These are phyloP conservation scores for Monosporozyma unispora DNA, from an alignment of 805 yeast species.

Conservation along the genomic window DNA sequence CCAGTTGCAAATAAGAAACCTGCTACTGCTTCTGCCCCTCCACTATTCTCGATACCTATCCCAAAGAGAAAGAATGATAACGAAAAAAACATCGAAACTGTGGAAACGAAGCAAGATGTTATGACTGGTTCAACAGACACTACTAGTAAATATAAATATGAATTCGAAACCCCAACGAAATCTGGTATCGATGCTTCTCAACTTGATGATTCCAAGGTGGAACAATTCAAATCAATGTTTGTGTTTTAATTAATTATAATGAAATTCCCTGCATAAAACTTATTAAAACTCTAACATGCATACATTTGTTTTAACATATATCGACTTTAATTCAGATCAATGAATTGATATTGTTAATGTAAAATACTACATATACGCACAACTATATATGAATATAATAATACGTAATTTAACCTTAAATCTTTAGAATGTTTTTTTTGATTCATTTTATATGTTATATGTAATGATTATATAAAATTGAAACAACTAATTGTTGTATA, in stretches of 20 bases:
- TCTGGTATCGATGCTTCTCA: constrained; percentile 10
- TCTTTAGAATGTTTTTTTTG: background rate
- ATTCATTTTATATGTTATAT: background rate
- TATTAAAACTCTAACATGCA: background rate
- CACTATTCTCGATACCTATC: background rate
- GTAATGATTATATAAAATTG: background rate
- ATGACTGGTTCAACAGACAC: background rate
- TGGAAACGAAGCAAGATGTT: background rate
- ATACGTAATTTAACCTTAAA: background rate
- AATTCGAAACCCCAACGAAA: constrained; percentile 15
- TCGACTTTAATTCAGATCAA: background rate
- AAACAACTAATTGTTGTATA: background rate
- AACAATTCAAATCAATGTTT: constrained; percentile 15
- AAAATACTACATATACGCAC: background rate
- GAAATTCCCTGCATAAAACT: no score
- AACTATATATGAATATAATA: background rate
- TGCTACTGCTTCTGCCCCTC: background rate
- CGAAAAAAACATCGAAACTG: background rate
- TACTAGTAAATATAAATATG: constrained; percentile 4
- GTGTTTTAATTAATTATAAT: no score
- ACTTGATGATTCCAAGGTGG: constrained; percentile 17
- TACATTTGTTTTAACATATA: background rate
- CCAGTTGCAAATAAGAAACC: background rate
- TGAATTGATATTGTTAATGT: background rate
- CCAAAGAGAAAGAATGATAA: background rate